These are phyloP conservation scores for Lactuca sativa DNA, from an alignment of 129 eudicot species.

Conservation along the genomic window DNA sequence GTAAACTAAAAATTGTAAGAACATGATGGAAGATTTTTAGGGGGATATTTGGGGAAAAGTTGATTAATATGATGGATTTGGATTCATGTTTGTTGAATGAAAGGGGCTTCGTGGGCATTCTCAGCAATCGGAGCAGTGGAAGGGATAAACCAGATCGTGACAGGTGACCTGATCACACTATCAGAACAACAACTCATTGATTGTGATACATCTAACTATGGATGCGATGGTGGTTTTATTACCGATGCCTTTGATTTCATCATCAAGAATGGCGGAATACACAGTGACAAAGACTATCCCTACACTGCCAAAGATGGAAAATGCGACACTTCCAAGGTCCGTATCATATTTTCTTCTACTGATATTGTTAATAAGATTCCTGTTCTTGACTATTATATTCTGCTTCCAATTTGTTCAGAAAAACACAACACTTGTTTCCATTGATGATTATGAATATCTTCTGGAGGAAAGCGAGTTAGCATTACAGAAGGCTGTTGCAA, in stretches of 20 bases:
- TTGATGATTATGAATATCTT: conserved; percentile 74
- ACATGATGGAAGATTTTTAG: neutral
- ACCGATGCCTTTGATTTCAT: conserved; percentile 56
- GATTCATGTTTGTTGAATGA: conserved; percentile 21
- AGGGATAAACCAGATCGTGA: conserved; percentile 52
- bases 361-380: no score
- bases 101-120: conserved; percentile 72
- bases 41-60: neutral
- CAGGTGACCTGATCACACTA: conserved; percentile 48
- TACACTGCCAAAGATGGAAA: conserved; percentile 48
- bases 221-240: conserved; percentile 58
- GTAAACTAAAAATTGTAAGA: no score
- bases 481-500: conserved; percentile 74
- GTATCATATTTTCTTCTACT: neutral
- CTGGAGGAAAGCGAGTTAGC: conserved; percentile 65
- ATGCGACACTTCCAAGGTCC: conserved; percentile 47
- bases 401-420: conserved; percentile 40
- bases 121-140: conserved; percentile 56
- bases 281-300: conserved; percentile 47
- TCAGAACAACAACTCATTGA: conserved; percentile 63
- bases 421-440: conserved; percentile 73
- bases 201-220: conserved; percentile 52
- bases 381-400: neutral
- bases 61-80: neutral
- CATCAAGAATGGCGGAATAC: conserved; percentile 56